Conservation (phyloP, 2,329 filamentous ascomycete species). For the Colletotrichum endophyticum region DNA sequence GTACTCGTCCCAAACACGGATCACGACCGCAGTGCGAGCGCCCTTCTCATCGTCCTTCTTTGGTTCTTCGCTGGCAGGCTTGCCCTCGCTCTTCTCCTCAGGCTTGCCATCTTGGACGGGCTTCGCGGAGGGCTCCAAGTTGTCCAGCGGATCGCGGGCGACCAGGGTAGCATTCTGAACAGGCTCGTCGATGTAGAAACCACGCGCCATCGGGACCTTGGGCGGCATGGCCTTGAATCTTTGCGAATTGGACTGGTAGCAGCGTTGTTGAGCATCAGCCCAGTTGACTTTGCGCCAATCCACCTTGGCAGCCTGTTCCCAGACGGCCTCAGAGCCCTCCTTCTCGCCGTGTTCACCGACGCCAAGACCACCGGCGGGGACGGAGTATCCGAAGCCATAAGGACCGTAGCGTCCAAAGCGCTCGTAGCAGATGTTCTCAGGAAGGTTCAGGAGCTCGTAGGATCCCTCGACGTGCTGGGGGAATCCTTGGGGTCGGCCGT, state of each 20-base stretch:
- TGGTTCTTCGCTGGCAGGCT: slow-evolving; percentile 23
- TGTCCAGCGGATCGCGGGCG: slow-evolving; percentile 11
- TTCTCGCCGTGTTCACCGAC: slow-evolving; percentile 85
- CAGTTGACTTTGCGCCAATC: slow-evolving; percentile 81
- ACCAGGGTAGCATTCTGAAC: slow-evolving; percentile 25
- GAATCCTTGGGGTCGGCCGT: slow-evolving; percentile 82
- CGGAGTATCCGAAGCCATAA: slow-evolving; percentile 88
- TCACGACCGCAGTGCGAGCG: slow-evolving; percentile 76
- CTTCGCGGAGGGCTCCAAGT: slow-evolving; percentile 8
- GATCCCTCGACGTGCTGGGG: slow-evolving; percentile 88
- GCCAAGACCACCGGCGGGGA: slow-evolving; percentile 78
- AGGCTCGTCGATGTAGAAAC: slow-evolving; percentile 55
- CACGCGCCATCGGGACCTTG: slow-evolving; percentile 46
- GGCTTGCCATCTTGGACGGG: background rate
- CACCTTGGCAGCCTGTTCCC: slow-evolving; percentile 72
- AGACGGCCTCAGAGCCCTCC: slow-evolving; percentile 81
- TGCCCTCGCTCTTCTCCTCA: background rate
- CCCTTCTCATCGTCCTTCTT: slow-evolving; percentile 33
- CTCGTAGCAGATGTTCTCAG: slow-evolving; percentile 91
- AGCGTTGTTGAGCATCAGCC: slow-evolving; percentile 78
- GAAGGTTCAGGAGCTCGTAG: slow-evolving; percentile 78
- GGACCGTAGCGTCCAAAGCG: slow-evolving; percentile 86
- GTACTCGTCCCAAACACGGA: slow-evolving; percentile 84
- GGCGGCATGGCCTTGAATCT: slow-evolving; percentile 65
- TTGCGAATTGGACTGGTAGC: slow-evolving; percentile 71